Evolutionary conservation across 768 basidiomycete species (phyloP).

Genomic region (Pleurotus eryngii): DNA sequence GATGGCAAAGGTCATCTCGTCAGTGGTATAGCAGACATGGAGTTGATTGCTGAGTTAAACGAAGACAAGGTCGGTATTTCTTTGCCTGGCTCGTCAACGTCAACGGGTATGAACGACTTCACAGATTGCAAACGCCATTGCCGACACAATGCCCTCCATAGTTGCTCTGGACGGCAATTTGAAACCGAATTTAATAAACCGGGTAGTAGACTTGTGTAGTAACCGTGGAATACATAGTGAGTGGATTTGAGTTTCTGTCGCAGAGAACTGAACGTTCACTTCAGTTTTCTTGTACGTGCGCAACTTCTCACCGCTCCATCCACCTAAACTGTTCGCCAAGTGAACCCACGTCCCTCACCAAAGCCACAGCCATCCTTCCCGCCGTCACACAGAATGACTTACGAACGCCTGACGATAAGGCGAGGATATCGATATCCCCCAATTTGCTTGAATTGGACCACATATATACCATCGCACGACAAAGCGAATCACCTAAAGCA

Average conservation of each 20-base stretch:
- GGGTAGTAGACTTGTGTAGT: constrained; percentile 50
- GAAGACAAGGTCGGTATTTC: constrained; percentile 34
- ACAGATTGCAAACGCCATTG: constrained; percentile 53
- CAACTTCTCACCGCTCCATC: background rate
- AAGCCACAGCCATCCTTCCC: constrained; percentile 68
- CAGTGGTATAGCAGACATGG: constrained; percentile 94
- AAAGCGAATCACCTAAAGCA: constrained; percentile 45
- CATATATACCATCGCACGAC: constrained; percentile 48
- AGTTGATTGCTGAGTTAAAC: constrained; percentile 50
- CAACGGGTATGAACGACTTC: background rate
- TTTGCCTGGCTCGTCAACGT: background rate
- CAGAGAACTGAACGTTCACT: background rate
- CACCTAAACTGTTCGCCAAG: constrained; percentile 31
- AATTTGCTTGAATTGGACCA: constrained; percentile 77
- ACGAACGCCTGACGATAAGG: background rate
- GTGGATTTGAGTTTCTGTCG: constrained; percentile 34
- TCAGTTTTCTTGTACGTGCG: constrained; percentile 72
- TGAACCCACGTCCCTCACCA: constrained; percentile 91
- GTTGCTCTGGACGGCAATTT: constrained; percentile 81
- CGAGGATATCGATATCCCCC: constrained; percentile 65
- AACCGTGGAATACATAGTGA: constrained; percentile 45
- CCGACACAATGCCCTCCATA: constrained; percentile 46
- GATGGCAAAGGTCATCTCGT: constrained; percentile 68
- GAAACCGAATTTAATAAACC: constrained; percentile 45
- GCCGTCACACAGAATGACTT: constrained; percentile 34